Evolutionary conservation across 2,329 filamentous ascomycete genomes (phyloP).

Genomic region (Fusarium virguliforme): DNA sequence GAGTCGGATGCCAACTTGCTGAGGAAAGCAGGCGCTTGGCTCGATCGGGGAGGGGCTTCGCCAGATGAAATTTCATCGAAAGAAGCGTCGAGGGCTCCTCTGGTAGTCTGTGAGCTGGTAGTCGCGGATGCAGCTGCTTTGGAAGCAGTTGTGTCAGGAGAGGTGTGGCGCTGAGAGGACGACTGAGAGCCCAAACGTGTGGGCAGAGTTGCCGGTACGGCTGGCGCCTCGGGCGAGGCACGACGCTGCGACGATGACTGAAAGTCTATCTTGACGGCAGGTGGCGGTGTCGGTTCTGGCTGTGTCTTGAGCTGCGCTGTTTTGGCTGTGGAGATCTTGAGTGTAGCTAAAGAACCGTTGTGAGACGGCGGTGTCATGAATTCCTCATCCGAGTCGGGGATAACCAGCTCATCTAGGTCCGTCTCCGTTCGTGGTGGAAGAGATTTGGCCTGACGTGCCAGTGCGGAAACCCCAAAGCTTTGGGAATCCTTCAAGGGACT

Average conservation of each 20-base stretch:
- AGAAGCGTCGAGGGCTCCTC: slow-evolving; percentile 22
- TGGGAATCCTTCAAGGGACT: slow-evolving; percentile 26
- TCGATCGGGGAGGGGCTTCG: slow-evolving; percentile 12
- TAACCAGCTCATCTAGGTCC: slow-evolving; percentile 57
- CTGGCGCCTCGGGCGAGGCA: slow-evolving; percentile 24
- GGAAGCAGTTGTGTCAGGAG: slow-evolving; percentile 26
- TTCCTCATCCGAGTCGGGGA: slow-evolving; percentile 73
- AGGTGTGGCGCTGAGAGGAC: slow-evolving; percentile 30
- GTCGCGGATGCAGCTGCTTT: slow-evolving; percentile 7
- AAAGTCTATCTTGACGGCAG: slow-evolving; percentile 17
- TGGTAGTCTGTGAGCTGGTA: slow-evolving; percentile 30
- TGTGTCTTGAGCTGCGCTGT: slow-evolving; percentile 3
- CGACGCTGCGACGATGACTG: slow-evolving; percentile 32
- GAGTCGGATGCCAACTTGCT: slow-evolving; percentile 53
- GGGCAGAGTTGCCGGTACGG: slow-evolving; percentile 4
- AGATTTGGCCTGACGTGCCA: slow-evolving; percentile 1
- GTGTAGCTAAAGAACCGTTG: slow-evolving; percentile 37
- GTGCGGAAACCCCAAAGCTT: slow-evolving; percentile 21
- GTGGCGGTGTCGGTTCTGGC: not conserved
- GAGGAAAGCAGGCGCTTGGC: slow-evolving; percentile 45
- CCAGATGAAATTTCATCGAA: not conserved
- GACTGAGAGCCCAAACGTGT: slow-evolving; percentile 11
- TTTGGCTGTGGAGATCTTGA: slow-evolving; percentile 19
- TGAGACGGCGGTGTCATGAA: slow-evolving; percentile 59
- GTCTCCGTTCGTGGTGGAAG: slow-evolving; percentile 6